Evolutionary conservation across 2,329 filamentous ascomycete species (phyloP), one percentile per base, ranked within the genome.

Genomic region (Periconia digitata): DNA sequence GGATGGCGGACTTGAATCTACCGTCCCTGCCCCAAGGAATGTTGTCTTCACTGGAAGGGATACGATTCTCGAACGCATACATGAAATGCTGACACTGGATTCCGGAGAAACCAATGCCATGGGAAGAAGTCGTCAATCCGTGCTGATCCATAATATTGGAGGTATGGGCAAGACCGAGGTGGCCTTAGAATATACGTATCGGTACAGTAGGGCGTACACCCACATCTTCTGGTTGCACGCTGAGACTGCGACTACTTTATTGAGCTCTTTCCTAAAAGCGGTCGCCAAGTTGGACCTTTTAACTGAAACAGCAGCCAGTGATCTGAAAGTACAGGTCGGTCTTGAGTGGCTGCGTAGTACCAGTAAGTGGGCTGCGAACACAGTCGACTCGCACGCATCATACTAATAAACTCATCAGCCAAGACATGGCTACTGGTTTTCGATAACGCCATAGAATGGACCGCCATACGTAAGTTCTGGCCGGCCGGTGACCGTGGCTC

Each of bases 121-220:
- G 27, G n/a, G n/a, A n/a, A n/a, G n/a, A n/a, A n/a, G n/a, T n/a
- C n/a, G n/a, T n/a, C 27, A 32, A 34, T 46, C 44, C 6, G n/a
- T 32, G 12, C 29, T 34, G 8, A n/a, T 48, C 18, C 39, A 42
- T 34, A 40, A 40, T 6, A 38, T 48, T 15, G 40, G 46, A 18
- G 46, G 46, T 7, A 34, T 48, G 22, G 46, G 46, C 10, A 48
- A 48, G 17, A 48, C 46, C n/a, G 18, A 44, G 22, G 39, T 16
- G 2, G 46, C 46, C 7, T n/a, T 43, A 16, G 46, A 48, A 32
- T 48, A 43, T 18, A 22, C 40, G 34, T 48, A 38, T 20, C 22
- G 13, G 4, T 44, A 48, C 39, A 35, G 21, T 27, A 23, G 6
- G 13, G 6, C 7, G 15, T 47, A 47, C 18, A 23, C 24, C 13